Conservation (phyloP, 2,329 filamentous ascomycete genomes). For the Magnaporthales sp. region DNA sequence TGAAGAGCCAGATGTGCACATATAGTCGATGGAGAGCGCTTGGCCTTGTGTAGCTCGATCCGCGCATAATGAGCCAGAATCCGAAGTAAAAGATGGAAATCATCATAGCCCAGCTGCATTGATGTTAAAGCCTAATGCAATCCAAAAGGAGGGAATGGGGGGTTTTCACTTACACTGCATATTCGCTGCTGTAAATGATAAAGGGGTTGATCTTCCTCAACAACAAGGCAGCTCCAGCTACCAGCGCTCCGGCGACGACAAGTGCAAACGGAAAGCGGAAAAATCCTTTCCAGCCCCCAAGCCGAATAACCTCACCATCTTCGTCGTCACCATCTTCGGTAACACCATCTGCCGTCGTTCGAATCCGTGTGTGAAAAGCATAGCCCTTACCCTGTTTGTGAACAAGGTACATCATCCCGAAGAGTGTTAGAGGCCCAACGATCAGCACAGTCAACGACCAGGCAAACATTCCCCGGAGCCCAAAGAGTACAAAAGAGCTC, state of each 20-base stretch:
- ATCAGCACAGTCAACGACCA: conserved; percentile 79
- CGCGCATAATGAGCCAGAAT: conserved; percentile 75
- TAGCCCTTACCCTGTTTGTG: conserved; percentile 76
- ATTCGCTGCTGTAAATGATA: conserved; percentile 84
- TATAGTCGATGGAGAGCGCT: conserved; percentile 81
- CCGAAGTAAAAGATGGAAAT: conserved; percentile 69
- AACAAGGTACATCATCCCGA: conserved; percentile 61
- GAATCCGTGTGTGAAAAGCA: conserved; percentile 53
- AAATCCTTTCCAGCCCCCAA: conserved; percentile 74
- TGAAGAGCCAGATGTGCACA: conserved; percentile 75
- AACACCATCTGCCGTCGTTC: conserved; percentile 26
- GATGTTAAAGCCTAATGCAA: background rate
- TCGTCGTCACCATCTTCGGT: conserved; percentile 38
- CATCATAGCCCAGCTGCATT: conserved; percentile 66
- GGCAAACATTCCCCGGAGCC: conserved; percentile 76
- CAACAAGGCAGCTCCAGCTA: conserved; percentile 65
- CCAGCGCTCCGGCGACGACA: conserved; percentile 55
- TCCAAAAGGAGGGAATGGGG: background rate
- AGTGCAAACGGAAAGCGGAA: conserved; percentile 77
- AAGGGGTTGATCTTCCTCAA: conserved; percentile 78
- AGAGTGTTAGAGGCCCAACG: conserved; percentile 64
- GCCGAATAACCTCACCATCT: conserved; percentile 48
- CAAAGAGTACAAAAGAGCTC: conserved; percentile 66
- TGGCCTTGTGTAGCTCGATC: conserved; percentile 71
- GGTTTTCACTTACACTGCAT: conserved; percentile 55